Evolutionary conservation across 257 asterid genomes (phyloP).

Genomic region (Ajuga chamaepitys): DNA sequence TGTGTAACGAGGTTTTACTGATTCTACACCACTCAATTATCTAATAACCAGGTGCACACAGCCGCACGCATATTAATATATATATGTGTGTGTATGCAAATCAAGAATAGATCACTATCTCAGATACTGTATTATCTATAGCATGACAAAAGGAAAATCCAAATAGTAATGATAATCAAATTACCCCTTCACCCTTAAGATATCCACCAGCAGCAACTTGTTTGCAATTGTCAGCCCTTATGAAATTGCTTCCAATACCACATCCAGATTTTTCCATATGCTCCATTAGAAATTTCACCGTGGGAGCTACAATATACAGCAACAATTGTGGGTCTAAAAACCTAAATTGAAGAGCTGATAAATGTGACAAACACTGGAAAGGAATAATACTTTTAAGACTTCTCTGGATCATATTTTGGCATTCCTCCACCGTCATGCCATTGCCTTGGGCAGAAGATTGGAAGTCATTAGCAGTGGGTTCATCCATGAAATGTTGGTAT

Average conservation of each 20-base stretch:
- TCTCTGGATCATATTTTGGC: constrained; percentile 36
- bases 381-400: constrained; percentile 30
- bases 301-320: constrained; percentile 45
- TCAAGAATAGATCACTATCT: neutral
- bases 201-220: constrained; percentile 43
- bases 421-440: constrained; percentile 45
- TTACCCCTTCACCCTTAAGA: constrained; percentile 48
- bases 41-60: neutral
- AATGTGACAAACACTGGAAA: neutral
- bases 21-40: neutral
- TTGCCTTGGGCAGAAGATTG: neutral
- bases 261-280: constrained; percentile 80
- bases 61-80: neutral
- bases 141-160: neutral
- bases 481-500: neutral
- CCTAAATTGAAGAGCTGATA: neutral
- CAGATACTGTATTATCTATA: neutral
- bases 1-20: neutral
- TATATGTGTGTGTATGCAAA: neutral
- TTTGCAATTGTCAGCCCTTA: constrained; percentile 42
- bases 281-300: constrained; percentile 62
- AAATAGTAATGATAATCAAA: neutral
- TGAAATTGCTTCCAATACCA: constrained; percentile 50
- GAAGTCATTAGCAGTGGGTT: neutral
- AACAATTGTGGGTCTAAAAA: neutral